Evolutionary conservation across 1,284 basidiomycete genomes (phyloP), one percentile per base, ranked within the genome.

Genomic region (Vanrija humicola): DNA sequence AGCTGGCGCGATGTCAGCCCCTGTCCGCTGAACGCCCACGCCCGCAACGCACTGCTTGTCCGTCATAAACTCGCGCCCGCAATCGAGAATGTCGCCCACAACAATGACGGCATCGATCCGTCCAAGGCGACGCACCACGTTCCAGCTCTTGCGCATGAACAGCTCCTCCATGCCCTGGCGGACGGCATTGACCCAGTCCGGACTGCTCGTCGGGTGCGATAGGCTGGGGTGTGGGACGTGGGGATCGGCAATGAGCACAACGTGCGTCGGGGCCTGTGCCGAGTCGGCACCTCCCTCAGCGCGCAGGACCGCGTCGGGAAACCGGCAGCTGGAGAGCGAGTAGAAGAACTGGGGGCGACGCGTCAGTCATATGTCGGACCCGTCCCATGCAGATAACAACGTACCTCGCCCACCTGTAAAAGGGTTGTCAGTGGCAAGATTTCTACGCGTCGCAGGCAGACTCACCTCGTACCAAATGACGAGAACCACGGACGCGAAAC

Each of bases 61-160:
- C 28, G 77, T 78, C 67, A 81, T 82, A 12, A 81, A 78, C 18
- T 80, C 78, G 58, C 86, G 82, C 5, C 89, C 90, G 50, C 82
- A 83, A 48, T 85, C 83, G 52, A 88, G 80, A 84, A 89, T 84
- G 73, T 89, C 86, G 23, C 91, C 91, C 19, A 92, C 78, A 59
- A 94, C 88, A 9, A 94, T 79, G 8, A 92, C 83, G 14, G 79
- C 81, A 67, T 92, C 80, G 1, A 90, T 88, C 21, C 78, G 80
- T 26, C 88, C 78, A 23, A 79, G 72, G 14, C 78, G 69, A 43
- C 72, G 80, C 0, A 85, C 82, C 19, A 83, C 81, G 58, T 80
- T 81, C 90, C 90, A 93, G 64, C 80, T 85, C 73, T 88, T 88
- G 54, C 83, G 82, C 67, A 91, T 78, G 63, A 86, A 86, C 48